Conservation (phyloP, 2,329 filamentous ascomycete genomes). For the Eurotiales sp. region DNA sequence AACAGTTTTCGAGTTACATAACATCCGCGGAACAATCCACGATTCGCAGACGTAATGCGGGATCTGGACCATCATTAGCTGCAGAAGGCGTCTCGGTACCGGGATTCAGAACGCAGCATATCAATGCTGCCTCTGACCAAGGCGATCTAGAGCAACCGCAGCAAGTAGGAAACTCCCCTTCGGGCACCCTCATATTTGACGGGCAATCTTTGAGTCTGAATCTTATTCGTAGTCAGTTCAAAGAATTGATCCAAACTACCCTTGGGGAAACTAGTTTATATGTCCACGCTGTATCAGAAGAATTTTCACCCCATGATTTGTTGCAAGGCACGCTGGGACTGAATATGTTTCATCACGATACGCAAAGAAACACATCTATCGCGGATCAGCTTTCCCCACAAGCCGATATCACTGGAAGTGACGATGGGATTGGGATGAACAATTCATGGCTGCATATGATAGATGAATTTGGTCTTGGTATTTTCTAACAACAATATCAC, state of each 20-base stretch:
- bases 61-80: not conserved
- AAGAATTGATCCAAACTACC: not conserved
- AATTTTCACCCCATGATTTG: not conserved
- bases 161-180: not conserved
- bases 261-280: slow-evolving; percentile 11
- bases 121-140: not conserved
- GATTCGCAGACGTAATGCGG: not conserved
- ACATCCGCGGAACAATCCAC: not conserved
- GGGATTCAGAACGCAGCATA: not conserved
- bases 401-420: not conserved
- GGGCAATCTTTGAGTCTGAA: not conserved
- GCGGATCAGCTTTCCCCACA: not conserved
- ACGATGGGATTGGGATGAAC: not conserved
- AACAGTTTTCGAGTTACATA: not conserved
- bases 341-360: not conserved
- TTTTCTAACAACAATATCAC: slow-evolving; percentile 11
- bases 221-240: not conserved
- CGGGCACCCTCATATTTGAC: not conserved
- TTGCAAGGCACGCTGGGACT: not conserved
- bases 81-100: not conserved
- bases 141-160: not conserved
- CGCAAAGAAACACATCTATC: not conserved
- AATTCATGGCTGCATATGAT: slow-evolving; percentile 13
- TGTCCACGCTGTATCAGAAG: not conserved
- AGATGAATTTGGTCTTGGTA: slow-evolving; percentile 15